Evolutionary conservation across 345 rosid species (phyloP).

Genomic region (Dimocarpus longan): DNA sequence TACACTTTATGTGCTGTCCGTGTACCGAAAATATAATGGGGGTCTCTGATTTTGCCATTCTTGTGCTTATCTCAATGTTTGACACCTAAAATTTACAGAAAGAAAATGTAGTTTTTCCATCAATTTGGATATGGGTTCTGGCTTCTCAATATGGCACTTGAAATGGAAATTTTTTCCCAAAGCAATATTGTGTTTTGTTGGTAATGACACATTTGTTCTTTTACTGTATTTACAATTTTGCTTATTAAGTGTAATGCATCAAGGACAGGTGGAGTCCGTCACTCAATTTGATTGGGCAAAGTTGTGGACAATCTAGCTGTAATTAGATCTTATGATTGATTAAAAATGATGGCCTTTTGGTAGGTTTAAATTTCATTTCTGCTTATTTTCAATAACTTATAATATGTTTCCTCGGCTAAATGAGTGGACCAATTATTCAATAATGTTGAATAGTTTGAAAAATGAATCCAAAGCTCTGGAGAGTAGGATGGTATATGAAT

Average conservation of each 20-base stretch:
- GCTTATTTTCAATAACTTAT: neutral
- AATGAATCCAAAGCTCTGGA: neutral
- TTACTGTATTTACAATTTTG: slow-evolving; percentile 9
- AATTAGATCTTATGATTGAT: slow-evolving; percentile 5
- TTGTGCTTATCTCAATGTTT: slow-evolving; percentile 20
- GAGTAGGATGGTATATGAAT: neutral
- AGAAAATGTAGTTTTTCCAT: slow-evolving; percentile 5
- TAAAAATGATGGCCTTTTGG: neutral
- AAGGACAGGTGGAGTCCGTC: slow-evolving; percentile 5
- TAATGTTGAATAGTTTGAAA: neutral
- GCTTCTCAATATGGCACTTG: slow-evolving; percentile 5
- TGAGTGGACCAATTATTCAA: slow-evolving; percentile 2
- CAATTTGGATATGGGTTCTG: neutral
- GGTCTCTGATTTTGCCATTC: slow-evolving; percentile 19
- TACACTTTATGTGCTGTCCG: slow-evolving; percentile 33
- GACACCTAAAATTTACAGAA: slow-evolving; percentile 12
- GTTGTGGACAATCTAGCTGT: slow-evolving; percentile 1
- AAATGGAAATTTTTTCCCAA: neutral
- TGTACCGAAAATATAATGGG: neutral
- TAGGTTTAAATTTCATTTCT: neutral
- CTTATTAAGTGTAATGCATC: neutral
- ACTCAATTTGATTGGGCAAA: neutral
- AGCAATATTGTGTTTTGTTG: neutral
- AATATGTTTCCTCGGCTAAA: neutral
- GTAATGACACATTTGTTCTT: neutral